These are phyloP conservation scores for Chaetothyriales sp. DNA, from an alignment of 2,329 filamentous ascomycete genomes.

Conservation along the genomic window DNA sequence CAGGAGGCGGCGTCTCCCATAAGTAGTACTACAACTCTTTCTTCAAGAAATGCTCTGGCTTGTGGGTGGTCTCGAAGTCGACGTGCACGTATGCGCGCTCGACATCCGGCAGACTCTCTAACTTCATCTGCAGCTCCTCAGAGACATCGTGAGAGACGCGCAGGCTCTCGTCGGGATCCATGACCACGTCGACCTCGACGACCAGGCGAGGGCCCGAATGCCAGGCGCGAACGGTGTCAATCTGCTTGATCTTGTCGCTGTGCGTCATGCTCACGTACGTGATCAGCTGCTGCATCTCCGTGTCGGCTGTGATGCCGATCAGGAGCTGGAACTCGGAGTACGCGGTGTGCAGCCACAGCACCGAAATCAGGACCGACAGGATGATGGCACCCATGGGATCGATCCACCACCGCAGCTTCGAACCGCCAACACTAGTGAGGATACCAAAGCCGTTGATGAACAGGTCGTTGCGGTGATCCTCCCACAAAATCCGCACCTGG, in stretches of 20 bases:
- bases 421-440: slow-evolving; percentile 76
- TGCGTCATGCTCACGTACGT: slow-evolving; percentile 95
- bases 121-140: slow-evolving; percentile 83
- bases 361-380: slow-evolving; percentile 61
- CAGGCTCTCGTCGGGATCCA: slow-evolving; percentile 61
- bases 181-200: slow-evolving; percentile 91
- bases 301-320: slow-evolving; percentile 75
- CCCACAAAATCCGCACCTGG: slow-evolving; percentile 84
- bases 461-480: slow-evolving; percentile 95
- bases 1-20: neutral
- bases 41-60: slow-evolving; percentile 66
- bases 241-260: slow-evolving; percentile 59
- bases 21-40: slow-evolving; percentile 38
- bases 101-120: slow-evolving; percentile 80
- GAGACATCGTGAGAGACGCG: slow-evolving; percentile 79
- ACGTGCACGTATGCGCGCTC: slow-evolving; percentile 94
- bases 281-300: slow-evolving; percentile 78
- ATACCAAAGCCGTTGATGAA: slow-evolving; percentile 91
- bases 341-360: slow-evolving; percentile 70
- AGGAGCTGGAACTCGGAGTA: slow-evolving; percentile 81
- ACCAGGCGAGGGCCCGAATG: slow-evolving; percentile 78
- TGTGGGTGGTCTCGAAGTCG: slow-evolving; percentile 91
- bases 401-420: slow-evolving; percentile 84
- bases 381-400: slow-evolving; percentile 84
- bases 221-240: slow-evolving; percentile 91